phyloP scores from a whole-genome alignment of 2,329 filamentous ascomycete species.

The Botrytis byssoidea region DNA sequence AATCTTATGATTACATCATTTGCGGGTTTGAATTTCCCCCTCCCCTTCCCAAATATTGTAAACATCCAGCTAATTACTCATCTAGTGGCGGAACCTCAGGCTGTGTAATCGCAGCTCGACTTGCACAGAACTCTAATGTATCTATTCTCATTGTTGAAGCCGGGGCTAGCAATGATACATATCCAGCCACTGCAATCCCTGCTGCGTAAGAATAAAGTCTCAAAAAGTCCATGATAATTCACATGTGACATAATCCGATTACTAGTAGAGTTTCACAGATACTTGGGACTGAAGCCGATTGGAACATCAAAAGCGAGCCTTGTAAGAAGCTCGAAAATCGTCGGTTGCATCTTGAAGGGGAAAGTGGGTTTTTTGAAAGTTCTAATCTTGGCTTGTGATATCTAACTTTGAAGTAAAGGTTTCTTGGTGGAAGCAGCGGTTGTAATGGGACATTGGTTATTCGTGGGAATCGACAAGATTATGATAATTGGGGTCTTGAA shows the following conservation, averaged over 20 bases:
- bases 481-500: not conserved
- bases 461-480: not conserved
- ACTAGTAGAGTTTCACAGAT: not conserved
- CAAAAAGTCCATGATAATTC: not conserved
- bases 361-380: not conserved
- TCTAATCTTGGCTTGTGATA: not conserved
- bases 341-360: not conserved
- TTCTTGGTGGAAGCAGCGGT: not conserved
- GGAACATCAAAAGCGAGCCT: not conserved
- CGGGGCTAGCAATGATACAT: not conserved
- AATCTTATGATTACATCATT: conserved; percentile 6
- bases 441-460: not conserved
- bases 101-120: not conserved
- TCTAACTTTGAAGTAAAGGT: not conserved
- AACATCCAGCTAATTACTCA: not conserved
- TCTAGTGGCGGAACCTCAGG: not conserved
- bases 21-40: not conserved
- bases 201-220: not conserved
- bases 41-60: not conserved
- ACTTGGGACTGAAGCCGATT: not conserved
- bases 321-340: not conserved
- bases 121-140: not conserved
- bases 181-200: not conserved
- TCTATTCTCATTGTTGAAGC: not conserved
- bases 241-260: not conserved